Base-by-base conservation (phyloP, 2,329 filamentous ascomycete species). In the Cladosporium phlei region DNA sequence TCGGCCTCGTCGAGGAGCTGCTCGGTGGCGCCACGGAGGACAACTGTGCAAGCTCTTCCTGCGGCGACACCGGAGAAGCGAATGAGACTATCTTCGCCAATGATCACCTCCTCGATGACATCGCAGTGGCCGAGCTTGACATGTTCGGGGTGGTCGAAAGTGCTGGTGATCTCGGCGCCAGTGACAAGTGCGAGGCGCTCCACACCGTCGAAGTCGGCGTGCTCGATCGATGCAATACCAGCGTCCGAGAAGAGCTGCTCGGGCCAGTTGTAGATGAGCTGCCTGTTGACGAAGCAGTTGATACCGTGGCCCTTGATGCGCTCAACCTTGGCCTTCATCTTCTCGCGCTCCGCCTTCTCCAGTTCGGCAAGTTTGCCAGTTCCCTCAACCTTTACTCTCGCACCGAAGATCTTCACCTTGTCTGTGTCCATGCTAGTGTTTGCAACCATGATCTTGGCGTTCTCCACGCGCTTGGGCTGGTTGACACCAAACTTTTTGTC, bases 361-460 rank as follows among this genome's bases (percentile, higher is more conserved):
- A 98, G 77, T 62, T 98, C 93, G n/a, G 93, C 93, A 39, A 98
- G 79, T 77, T 97, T 96, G 67, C 88, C 88, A 3, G 93, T 98
- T 24, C 88, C 91, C 58, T 88, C 86, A 51, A 98, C 93, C 79
- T 97, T 97, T 62, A 98, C 88, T 50, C 91, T 82, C 12, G 93
- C 93, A 54, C 93, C 93, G 61, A 98, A 98, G 62, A 98, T 97
- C 79, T 98, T 98, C 74, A 98, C 88, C 78, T 98, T 98, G 73
- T 98, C 93, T 27, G 93, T 98, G 70, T 98, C 93, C 93, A 98
- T 98, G 10, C 90, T 86, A 38, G 93, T 98, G 73, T 98, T 98
- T 54, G 93, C 93, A 17, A 98, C 87, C 47, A 98, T 72, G 56
- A 98, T 98, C 76, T 97, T 98, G 56, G 91, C 93, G 68, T 98